These are phyloP conservation scores for Wickerhamomyces xylosicus DNA, from an alignment of 805 yeast species.

Conservation along the genomic window DNA sequence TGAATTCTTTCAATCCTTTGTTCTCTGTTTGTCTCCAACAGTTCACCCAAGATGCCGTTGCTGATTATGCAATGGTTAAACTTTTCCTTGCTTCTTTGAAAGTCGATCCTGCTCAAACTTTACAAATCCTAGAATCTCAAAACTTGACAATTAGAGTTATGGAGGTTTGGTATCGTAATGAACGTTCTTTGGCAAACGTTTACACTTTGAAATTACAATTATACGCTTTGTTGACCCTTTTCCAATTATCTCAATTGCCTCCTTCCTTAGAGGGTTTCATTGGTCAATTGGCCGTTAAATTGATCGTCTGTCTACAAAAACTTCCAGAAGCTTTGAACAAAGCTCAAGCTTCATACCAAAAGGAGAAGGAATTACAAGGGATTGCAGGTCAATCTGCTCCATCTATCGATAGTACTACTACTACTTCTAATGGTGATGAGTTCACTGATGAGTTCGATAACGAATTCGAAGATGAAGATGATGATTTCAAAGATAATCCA, in stretches of 20 bases:
- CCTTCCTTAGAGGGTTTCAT: slow-evolving; percentile 24
- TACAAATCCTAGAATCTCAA: slow-evolving; percentile 37
- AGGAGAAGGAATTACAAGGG: slow-evolving; percentile 21
- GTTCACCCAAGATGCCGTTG: slow-evolving; percentile 19
- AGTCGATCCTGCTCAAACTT: slow-evolving; percentile 46
- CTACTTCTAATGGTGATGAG: slow-evolving; percentile 38
- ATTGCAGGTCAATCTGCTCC: slow-evolving; percentile 7
- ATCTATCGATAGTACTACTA: no score
- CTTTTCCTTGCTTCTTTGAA: slow-evolving; percentile 53
- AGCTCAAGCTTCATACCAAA: slow-evolving; percentile 49
- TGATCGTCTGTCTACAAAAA: slow-evolving; percentile 40
- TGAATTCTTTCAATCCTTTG: slow-evolving; percentile 9
- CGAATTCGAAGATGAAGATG: slow-evolving; percentile 38
- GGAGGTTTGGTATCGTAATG: slow-evolving; percentile 53
- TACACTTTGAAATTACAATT: slow-evolving; percentile 69
- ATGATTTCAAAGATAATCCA: neutral
- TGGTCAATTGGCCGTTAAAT: slow-evolving; percentile 39
- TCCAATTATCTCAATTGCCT: slow-evolving; percentile 31
- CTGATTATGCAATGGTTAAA: slow-evolving; percentile 41
- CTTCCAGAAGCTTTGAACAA: slow-evolving; percentile 67
- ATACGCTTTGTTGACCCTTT: slow-evolving; percentile 50
- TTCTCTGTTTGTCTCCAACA: slow-evolving; percentile 7
- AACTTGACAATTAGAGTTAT: slow-evolving; percentile 40
- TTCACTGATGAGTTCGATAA: slow-evolving; percentile 2
- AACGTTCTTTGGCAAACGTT: slow-evolving; percentile 45